Base-by-base conservation (phyloP, 2,329 filamentous ascomycete species). In the Boeremia lycopersici region DNA sequence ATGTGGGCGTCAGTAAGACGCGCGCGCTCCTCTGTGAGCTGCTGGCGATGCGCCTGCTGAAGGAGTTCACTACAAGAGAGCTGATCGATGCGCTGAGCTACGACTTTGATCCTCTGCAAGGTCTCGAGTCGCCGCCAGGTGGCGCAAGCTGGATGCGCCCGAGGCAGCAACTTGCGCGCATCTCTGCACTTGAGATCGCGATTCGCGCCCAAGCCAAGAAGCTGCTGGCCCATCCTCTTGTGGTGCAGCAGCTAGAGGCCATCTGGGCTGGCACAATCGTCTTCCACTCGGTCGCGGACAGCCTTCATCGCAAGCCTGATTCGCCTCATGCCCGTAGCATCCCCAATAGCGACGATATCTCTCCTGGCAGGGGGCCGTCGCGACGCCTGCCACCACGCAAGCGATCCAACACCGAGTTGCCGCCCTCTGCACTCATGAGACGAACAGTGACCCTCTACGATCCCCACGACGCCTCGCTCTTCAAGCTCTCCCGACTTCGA, bases 231-330 rank as follows among this genome's bases (percentile, higher is more conserved):
- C 93, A 97, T 69, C 93, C 93, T 0, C 81, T 97, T 3, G 92
- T 97, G 0, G 89, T 97, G 8, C 91, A 96, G 74, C 93, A 97
- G 71, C 81, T 98, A n/a, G 92, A 97, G 74, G 93, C 92, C 39
- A 96, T 98, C 58, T 98, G 93, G 93, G 93, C 91, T 17, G 93
- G 93, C 26, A 93, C 90, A 15, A 95, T 98, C 61, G 92, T 95
- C 62, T 97, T 98, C 70, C 92, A 96, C 75, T 95, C 91, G 1
- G 86, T 89, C 11, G 91, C 91, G 5, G 93, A 97, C 73, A 89
- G 85, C 61, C 78, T 97, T 23, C 93, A 97, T 73, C 87, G 91
- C 38, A 76, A 77, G 42, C 81, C 80, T 28, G 72, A 77, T 7
- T 69, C 74, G 19, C 63, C 74, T 1, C 60, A 57, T 23, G 49